A percentile compares a stretch with the other conserved stretches of the same genome.
phyloP scores from a whole-genome alignment of 2,329 filamentous ascomycete genomes.

The Penicillium digitatum region DNA sequence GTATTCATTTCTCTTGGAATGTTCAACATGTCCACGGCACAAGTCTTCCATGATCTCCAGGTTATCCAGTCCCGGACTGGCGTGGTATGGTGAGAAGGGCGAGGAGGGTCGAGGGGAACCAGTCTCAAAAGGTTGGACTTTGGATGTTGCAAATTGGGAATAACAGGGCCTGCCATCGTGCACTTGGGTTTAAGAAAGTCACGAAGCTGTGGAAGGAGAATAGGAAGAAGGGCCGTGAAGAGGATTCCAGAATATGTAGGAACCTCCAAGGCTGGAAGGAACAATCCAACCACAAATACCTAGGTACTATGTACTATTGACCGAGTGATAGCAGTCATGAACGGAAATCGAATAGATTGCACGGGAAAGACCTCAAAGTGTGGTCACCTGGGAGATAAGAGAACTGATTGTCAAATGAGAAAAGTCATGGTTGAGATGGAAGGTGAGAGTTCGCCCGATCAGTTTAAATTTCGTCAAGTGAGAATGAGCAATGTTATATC shows the following conservation, averaged over 20 bases:
- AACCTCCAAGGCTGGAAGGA: neutral
- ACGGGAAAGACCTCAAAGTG: neutral
- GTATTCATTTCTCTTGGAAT: conserved; percentile 38
- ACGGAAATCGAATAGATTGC: neutral
- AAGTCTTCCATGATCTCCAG: conserved; percentile 42
- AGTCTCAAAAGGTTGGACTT: neutral
- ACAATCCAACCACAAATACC: neutral
- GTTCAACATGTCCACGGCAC: conserved; percentile 35
- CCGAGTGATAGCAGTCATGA: too few relatives aligned
- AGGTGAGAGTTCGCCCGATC: neutral
- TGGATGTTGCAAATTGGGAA: neutral
- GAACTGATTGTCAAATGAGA: neutral
- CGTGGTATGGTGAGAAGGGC: neutral
- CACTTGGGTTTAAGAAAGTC: neutral
- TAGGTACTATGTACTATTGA: too few relatives aligned
- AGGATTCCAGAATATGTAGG: neutral
- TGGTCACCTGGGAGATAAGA: neutral
- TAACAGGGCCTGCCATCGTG: neutral
- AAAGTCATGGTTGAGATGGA: neutral
- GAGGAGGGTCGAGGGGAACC: too few relatives aligned
- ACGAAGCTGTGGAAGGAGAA: neutral
- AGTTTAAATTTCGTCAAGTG: neutral
- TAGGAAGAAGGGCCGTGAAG: neutral
- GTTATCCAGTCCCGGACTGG: conserved; percentile 6
- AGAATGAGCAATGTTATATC: neutral